Percentiles rank a stretch among this genome's conserved stretches.
phyloP scores from a whole-genome alignment of 345 rosid species.

The Populus euphratica region DNA sequence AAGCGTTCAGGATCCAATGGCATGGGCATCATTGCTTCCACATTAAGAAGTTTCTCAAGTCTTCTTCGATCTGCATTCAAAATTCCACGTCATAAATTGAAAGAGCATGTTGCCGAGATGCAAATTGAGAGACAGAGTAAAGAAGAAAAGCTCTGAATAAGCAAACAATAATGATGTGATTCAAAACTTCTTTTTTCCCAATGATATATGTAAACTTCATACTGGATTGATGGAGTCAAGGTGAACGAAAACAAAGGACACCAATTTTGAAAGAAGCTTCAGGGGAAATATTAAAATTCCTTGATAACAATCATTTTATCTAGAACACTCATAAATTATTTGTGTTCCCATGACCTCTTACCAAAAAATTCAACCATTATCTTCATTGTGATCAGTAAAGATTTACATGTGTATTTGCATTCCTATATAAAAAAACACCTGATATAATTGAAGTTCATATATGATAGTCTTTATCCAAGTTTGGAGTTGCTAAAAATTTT shows the following conservation, averaged over 20 bases:
- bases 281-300: background rate
- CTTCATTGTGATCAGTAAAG: too few relatives aligned
- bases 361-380: background rate
- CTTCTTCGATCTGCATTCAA: constrained; percentile 57
- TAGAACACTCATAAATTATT: background rate
- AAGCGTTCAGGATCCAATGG: constrained; percentile 76
- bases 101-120: constrained; percentile 3
- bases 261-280: background rate
- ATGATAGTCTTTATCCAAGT: background rate
- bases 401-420: too few relatives aligned
- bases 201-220: background rate
- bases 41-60: constrained; percentile 55
- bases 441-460: too few relatives aligned
- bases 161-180: background rate
- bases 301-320: background rate
- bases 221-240: background rate
- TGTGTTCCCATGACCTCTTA: background rate
- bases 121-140: background rate
- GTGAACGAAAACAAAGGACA: background rate
- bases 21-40: constrained; percentile 79
- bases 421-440: too few relatives aligned
- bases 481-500: too few relatives aligned
- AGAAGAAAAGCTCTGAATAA: background rate
- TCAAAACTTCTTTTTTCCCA: background rate
- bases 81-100: constrained; percentile 4